Evolutionary conservation across 441 rosid species (phyloP).

Genomic region (Capsella rubella): DNA sequence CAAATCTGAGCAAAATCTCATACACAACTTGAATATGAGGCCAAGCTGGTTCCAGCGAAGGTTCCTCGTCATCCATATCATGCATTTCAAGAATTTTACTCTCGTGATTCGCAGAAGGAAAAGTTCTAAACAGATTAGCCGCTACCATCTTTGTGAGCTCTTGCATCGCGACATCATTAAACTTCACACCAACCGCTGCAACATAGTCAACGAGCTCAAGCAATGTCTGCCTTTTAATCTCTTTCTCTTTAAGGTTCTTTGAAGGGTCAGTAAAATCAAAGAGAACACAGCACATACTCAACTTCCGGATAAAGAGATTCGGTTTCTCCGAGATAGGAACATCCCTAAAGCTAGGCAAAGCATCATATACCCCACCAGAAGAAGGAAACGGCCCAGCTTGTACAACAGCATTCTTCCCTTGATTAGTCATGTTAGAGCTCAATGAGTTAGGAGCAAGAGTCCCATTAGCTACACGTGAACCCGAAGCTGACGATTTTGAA

Average conservation of each 20-base stretch:
- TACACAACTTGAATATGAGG: constrained; percentile 83
- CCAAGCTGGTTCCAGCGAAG: constrained; percentile 77
- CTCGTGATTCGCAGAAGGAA: constrained; percentile 64
- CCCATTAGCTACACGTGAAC: constrained; percentile 58
- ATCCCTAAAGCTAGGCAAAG: constrained; percentile 78
- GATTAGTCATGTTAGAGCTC: constrained; percentile 36
- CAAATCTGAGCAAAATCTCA: constrained; percentile 79
- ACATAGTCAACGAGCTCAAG: constrained; percentile 86
- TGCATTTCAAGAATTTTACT: constrained; percentile 57
- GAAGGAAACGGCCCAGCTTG: constrained; percentile 48
- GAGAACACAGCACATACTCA: constrained; percentile 78
- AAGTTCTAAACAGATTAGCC: constrained; percentile 73
- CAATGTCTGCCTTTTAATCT: constrained; percentile 78
- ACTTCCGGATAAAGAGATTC: constrained; percentile 68
- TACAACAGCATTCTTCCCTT: constrained; percentile 51
- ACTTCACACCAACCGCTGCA: constrained; percentile 64
- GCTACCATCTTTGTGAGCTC: constrained; percentile 82
- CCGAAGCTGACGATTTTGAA: constrained; percentile 50
- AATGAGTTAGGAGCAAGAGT: constrained; percentile 46
- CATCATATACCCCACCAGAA: constrained; percentile 57
- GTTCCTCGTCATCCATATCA: constrained; percentile 88
- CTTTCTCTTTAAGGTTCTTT: constrained; percentile 83
- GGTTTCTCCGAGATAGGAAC: constrained; percentile 75
- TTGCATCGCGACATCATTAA: constrained; percentile 77
- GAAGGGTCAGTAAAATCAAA: constrained; percentile 75